These are phyloP conservation scores for Chlamydomonas incerta DNA, from an alignment of 139 green algal genomes.

Conservation along the genomic window DNA sequence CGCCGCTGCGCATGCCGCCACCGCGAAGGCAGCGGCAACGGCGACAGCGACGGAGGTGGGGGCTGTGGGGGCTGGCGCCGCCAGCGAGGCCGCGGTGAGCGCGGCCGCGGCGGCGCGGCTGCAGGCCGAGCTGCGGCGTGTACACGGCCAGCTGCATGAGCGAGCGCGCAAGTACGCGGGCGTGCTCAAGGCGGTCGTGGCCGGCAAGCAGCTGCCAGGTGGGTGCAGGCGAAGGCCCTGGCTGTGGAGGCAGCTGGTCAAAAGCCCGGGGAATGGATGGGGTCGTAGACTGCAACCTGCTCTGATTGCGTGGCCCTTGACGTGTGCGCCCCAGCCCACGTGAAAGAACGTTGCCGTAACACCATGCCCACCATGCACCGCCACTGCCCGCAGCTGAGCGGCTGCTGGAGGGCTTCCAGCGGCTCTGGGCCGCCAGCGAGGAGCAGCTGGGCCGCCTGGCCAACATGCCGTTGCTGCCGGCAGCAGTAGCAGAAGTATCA, in stretches of 20 bases:
- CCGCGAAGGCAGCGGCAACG: background rate
- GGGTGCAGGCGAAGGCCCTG: background rate
- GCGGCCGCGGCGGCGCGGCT: background rate
- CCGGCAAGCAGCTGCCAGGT: slow-evolving; percentile 26
- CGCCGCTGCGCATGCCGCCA: background rate
- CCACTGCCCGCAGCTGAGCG: background rate
- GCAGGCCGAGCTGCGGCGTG: background rate
- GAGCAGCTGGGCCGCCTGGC: slow-evolving; percentile 17
- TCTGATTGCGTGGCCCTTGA: background rate
- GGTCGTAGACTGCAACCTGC: background rate
- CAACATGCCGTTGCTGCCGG: too few relatives aligned
- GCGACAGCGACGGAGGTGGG: too few relatives aligned
- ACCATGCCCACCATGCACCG: too few relatives aligned
- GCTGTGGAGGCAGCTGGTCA: background rate
- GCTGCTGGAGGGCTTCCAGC: background rate
- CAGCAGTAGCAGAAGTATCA: too few relatives aligned
- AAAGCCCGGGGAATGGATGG: background rate
- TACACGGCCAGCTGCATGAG: slow-evolving; percentile 3
- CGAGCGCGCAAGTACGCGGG: slow-evolving; percentile 1
- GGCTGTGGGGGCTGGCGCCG: background rate
- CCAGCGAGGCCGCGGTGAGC: too few relatives aligned
- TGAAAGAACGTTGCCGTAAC: too few relatives aligned
- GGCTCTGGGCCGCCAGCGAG: slow-evolving; percentile 6
- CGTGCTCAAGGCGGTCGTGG: slow-evolving; percentile 4
- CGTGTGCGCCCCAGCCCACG: too few relatives aligned